Evolutionary conservation across 768 basidiomycete genomes (phyloP).

Genomic region (Kwoniella sp.): DNA sequence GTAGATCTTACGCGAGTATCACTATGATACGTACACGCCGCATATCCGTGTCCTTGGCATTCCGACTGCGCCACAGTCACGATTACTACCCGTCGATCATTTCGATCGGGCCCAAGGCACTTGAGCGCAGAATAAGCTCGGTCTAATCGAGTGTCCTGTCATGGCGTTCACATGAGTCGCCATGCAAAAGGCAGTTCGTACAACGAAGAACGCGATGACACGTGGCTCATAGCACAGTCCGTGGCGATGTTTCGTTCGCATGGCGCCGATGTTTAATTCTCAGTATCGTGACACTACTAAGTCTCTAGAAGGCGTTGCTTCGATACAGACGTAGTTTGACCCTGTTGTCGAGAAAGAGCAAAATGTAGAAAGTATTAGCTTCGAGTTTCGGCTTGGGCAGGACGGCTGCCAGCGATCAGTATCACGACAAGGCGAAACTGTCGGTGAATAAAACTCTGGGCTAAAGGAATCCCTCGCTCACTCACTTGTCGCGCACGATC

Average conservation of each 20-base stretch:
- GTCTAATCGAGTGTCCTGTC: no score
- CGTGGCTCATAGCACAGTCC: no score
- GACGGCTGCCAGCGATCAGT: neutral
- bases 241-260: no score
- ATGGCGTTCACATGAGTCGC: no score
- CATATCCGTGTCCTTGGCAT: constrained; percentile 9
- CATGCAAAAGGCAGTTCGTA: no score
- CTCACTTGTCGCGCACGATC: constrained; percentile 47
- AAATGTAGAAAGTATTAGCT: no score
- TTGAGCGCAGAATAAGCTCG: constrained; percentile 2
- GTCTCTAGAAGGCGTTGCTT: constrained; percentile 19
- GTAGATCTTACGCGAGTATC: no score
- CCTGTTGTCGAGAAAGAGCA: constrained; percentile 8
- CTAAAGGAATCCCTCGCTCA: neutral
- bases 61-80: neutral
- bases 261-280: no score
- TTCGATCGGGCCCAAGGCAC: neutral
- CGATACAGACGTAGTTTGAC: constrained; percentile 40
- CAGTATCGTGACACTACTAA: no score
- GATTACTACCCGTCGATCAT: neutral
- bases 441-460: constrained; percentile 2
- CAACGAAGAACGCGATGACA: no score
- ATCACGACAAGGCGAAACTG: neutral
- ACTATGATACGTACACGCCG: no score
- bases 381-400: no score